Evolutionary conservation across 148 eudicot species (phyloP).

Genomic region (Cornus suecica): DNA sequence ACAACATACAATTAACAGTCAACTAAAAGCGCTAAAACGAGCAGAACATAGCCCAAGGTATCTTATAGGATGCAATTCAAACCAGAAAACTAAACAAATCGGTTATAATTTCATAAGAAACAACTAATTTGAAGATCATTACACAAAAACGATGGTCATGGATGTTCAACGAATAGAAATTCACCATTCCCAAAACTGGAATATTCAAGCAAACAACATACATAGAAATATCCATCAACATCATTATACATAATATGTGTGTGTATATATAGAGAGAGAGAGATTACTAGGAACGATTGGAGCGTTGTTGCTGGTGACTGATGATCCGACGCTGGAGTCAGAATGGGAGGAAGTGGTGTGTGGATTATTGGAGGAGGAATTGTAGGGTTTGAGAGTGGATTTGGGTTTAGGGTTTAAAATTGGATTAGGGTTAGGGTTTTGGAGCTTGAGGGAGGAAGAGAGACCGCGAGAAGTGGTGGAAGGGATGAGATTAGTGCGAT

Average conservation of each 20-base stretch:
- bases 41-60: neutral
- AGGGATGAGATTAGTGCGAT: slow-evolving; percentile 16
- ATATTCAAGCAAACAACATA: too few species aligned
- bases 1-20: too few species aligned
- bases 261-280: slow-evolving; percentile 14
- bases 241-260: neutral
- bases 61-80: too few species aligned
- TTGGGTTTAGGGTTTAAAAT: neutral
- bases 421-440: neutral
- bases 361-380: neutral
- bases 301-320: neutral
- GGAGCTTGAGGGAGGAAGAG: slow-evolving; percentile 8
- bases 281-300: slow-evolving; percentile 15
- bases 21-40: neutral
- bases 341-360: slow-evolving; percentile 4
- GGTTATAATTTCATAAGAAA: neutral
- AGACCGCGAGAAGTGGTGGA: neutral
- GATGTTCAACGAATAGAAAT: neutral
- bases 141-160: neutral
- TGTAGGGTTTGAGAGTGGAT: slow-evolving; percentile 5
- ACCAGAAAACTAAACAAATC: neutral
- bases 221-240: too few species aligned
- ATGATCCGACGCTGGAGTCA: slow-evolving; percentile 25
- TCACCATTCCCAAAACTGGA: neutral
- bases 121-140: neutral